Conservation (phyloP, 2,329 filamentous ascomycete genomes). For the Microdochium paspali region DNA sequence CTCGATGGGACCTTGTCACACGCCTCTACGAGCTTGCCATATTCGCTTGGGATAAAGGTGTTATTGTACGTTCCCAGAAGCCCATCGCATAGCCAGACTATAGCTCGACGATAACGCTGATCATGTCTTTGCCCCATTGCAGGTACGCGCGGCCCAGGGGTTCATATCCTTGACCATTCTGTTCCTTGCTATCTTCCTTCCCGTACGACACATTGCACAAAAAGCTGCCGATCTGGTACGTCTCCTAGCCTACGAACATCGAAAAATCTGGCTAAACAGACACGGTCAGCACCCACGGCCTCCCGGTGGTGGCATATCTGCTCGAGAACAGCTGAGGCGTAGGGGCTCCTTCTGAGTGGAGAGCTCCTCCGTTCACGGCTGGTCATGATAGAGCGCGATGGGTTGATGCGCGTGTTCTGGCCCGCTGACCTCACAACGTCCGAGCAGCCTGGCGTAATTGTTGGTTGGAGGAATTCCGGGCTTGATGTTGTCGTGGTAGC, state of each 20-base stretch:
- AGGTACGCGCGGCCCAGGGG: conserved; percentile 80
- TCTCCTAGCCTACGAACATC: conserved; percentile 10
- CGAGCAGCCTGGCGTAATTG: conserved; percentile 70
- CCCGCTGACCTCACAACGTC: conserved; percentile 73
- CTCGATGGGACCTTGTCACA: conserved; percentile 96
- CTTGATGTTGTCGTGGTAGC: conserved; percentile 85
- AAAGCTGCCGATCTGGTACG: conserved; percentile 73
- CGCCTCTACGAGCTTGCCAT: conserved; percentile 93
- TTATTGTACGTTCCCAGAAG: conserved; percentile 59
- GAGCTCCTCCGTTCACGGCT: conserved; percentile 19
- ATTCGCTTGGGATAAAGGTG: conserved; percentile 98
- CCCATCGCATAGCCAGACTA: neutral
- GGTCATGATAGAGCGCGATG: conserved; percentile 68
- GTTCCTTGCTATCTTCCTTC: conserved; percentile 77
- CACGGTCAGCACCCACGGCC: conserved; percentile 67
- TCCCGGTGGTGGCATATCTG: conserved; percentile 73
- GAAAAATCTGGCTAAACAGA: conserved; percentile 7
- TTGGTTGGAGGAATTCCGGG: conserved; percentile 92
- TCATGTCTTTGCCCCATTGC: conserved; percentile 5
- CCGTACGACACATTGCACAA: conserved; percentile 72
- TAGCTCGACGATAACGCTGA: conserved; percentile 3
- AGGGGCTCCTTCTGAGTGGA: conserved; percentile 78
- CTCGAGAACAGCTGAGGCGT: conserved; percentile 87
- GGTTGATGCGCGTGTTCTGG: conserved; percentile 97
- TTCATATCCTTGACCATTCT: conserved; percentile 74